Base-by-base conservation (phyloP, 192 early-diverging fungal species). In the Backusella morwellensis region DNA sequence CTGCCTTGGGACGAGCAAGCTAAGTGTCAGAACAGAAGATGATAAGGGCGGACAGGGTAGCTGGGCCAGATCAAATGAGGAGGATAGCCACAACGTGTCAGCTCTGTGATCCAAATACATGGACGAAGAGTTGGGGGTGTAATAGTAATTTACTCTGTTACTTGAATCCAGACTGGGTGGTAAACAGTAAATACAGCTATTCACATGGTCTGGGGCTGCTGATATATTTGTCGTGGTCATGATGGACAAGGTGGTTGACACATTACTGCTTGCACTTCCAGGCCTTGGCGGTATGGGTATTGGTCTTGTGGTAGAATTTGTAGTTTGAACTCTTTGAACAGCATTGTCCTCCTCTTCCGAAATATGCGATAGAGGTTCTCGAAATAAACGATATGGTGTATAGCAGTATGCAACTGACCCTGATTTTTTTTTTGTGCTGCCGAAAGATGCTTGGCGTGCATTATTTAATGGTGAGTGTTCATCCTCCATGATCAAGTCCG, bases 351-450 rank as follows among this genome's bases (percentile, higher is more conserved):
- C 76, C 35, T 77, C 76, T 72, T 77, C 76, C 3, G 76, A 77
- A 8, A 77, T 77, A 59, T 79, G 78, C 6, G 73, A 74, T 9
- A 77, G 44, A 17, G 41, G 70, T 44, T 77, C 76, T 12, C 59
- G 66, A 75, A 75, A 75, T 21, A 75, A 66, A n/a, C 73, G 74
- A 66, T 75, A 79, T 35, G 73, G 78, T 42, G 70, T 74, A 47
- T 79, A 78, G 63, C 40, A 47, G 35, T 72, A 44, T 52, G 34
- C 11, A 40, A 29, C 21, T 73, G 14, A 56, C 17, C 36, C 41
- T 52, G 42, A 68, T 68, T 73, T 69, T 52, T 72, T 44, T 35
- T 35, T 36, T 21, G 68, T 69, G 35, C 19, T 21, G n/a, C 35
- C 15, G 35, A 36, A 19, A 36, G 29, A 26, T 8, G 54, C 41